Conservation (phyloP, 768 basidiomycete genomes). For the Hericium erinaceus region DNA sequence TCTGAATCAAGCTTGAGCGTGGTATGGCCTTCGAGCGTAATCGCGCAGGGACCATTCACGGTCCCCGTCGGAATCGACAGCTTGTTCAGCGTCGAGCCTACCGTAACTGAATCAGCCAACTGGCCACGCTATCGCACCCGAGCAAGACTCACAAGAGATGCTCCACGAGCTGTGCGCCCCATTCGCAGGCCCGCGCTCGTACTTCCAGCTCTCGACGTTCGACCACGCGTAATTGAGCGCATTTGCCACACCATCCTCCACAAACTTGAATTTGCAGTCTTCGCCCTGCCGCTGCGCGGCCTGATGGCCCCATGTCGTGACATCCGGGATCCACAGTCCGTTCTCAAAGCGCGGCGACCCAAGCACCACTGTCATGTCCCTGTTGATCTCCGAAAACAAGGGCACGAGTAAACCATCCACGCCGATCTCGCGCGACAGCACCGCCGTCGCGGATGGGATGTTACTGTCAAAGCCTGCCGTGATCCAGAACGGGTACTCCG, state of each 20-base stretch:
- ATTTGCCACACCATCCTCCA: not conserved
- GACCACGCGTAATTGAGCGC: not conserved
- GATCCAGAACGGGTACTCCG: too few species aligned
- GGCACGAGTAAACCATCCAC: slow-evolving; percentile 18
- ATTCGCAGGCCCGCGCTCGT: not conserved
- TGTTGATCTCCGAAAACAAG: slow-evolving; percentile 18
- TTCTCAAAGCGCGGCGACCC: slow-evolving; percentile 14
- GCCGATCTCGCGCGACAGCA: slow-evolving; percentile 18
- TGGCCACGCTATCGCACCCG: not conserved
- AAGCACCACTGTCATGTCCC: slow-evolving; percentile 20
- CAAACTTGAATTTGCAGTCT: not conserved
- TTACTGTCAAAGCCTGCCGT: slow-evolving; percentile 6
- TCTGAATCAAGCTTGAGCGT: not conserved
- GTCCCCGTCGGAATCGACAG: not conserved
- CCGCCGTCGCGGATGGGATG: slow-evolving; percentile 19
- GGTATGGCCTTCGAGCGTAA: not conserved
- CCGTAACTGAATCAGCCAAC: not conserved
- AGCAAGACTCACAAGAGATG: not conserved
- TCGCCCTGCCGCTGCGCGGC: not conserved
- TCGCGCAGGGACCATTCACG: not conserved
- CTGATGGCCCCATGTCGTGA: slow-evolving; percentile 18
- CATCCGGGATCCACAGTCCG: slow-evolving; percentile 12
- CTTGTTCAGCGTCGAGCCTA: not conserved
- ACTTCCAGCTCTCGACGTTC: not conserved
- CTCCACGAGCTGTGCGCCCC: not conserved